Evolutionary conservation across 2,329 filamentous ascomycete species (phyloP), one percentile per base, ranked within the genome.

Genomic region (Camptophora hylomeconis): DNA sequence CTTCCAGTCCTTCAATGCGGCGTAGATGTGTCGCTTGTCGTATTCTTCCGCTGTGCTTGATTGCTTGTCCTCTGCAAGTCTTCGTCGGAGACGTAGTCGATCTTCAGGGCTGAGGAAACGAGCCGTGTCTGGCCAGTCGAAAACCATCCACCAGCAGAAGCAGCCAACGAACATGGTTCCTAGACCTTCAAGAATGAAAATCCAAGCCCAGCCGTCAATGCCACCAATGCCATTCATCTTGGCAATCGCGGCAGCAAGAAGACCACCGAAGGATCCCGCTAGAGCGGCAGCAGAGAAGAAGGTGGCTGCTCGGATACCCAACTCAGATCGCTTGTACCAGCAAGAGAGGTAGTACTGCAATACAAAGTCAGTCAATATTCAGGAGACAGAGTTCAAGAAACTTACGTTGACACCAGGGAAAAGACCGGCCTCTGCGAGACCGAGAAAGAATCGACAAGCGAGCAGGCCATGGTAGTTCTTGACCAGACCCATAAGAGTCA

Each of bases 261-360:
- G 56, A 2, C 67, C 67, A 3, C 65, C 65, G 41, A 71, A 69
- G 0, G 63, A 64, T 18, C 52, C 62, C 39, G 50, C 67, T 40
- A 58, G 63, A 49, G 67, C 69, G n/a, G 50, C 72, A 53, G 56
- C 72, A 48, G 45, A 65, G 27, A 67, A 50, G 44, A 63, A 57
- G 36, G 65, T 59, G 0, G 67, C 65, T 45, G 79, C 65, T 5
- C 72, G 67, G 44, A 71, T 63, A 2, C 62, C 65, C 12, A 67
- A 56, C 45, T 75, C 69, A 3, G 65, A 60, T 5, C 60, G 56
- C 11, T 63, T 61, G 42, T 72, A 72, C 56, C 67, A 69, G 40
- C 69, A 69, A 3, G 61, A 61, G 4, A 65, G 42, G 37, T 59
- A 60, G 37, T 56, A 58, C 20, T 35, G 35, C n/a, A 9, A 60